Evolutionary conservation across 192 early-diverging fungal species (phyloP).

Genomic region (Allomyces arbusculus): DNA sequence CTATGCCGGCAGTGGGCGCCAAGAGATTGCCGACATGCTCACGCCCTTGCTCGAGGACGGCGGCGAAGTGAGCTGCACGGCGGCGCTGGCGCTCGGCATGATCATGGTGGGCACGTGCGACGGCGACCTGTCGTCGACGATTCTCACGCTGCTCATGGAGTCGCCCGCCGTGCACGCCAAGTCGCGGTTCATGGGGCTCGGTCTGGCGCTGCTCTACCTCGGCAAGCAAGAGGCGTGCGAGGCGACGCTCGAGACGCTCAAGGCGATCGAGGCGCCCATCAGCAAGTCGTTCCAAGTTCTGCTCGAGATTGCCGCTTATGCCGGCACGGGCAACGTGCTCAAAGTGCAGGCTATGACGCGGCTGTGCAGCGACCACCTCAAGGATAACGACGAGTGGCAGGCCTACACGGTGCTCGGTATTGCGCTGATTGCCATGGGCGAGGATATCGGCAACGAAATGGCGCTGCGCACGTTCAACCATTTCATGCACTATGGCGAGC

Average conservation of each 20-base stretch:
- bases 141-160: constrained; percentile 89
- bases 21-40: constrained; percentile 66
- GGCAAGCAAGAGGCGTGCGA: constrained; percentile 82
- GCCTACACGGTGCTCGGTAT: constrained; percentile 91
- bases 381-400: constrained; percentile 57
- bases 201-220: constrained; percentile 70
- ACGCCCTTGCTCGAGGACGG: constrained; percentile 64
- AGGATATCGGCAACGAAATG: constrained; percentile 93
- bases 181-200: constrained; percentile 83
- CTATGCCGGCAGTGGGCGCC: constrained; percentile 72
- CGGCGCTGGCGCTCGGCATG: constrained; percentile 73
- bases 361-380: constrained; percentile 83
- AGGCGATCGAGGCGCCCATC: constrained; percentile 83
- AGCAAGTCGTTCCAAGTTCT: constrained; percentile 72
- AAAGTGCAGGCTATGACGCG: constrained; percentile 94
- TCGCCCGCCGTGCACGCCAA: constrained; percentile 62
- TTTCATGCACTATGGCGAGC: constrained; percentile 97
- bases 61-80: constrained; percentile 63
- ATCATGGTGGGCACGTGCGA: constrained; percentile 80
- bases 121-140: constrained; percentile 74
- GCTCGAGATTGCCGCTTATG: constrained; percentile 75
- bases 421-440: constrained; percentile 88
- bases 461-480: constrained; percentile 85
- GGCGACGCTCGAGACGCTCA: constrained; percentile 77
- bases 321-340: constrained; percentile 89